phyloP scores from a whole-genome alignment of 345 rosid genomes.

The Salix brachista region DNA sequence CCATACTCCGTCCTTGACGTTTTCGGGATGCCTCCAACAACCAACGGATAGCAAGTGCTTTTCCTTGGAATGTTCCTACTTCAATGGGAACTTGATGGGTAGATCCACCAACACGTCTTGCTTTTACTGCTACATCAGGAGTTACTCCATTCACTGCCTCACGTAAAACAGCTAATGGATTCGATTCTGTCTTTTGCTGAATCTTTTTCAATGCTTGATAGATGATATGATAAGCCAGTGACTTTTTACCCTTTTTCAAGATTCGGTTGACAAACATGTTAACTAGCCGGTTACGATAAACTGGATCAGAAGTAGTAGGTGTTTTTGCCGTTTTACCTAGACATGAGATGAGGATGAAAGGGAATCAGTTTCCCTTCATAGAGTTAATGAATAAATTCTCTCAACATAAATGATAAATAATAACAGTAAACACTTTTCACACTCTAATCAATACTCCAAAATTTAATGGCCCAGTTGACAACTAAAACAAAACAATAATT shows the following conservation, averaged over 20 bases:
- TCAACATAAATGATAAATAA: background rate
- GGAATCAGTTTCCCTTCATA: background rate
- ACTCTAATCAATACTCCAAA: background rate
- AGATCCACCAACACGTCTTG: slow-evolving; percentile 15
- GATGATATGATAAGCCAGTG: slow-evolving; percentile 15
- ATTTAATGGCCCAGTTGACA: background rate
- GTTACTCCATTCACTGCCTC: slow-evolving; percentile 12
- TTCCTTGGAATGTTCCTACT: slow-evolving; percentile 5
- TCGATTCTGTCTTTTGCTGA: slow-evolving; percentile 8
- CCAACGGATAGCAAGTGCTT: slow-evolving; percentile 21
- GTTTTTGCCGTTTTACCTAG: background rate
- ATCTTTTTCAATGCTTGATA: slow-evolving; percentile 18
- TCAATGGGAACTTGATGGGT: slow-evolving; percentile 20
- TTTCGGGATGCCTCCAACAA: slow-evolving; percentile 18
- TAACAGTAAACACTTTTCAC: background rate
- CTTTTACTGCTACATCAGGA: slow-evolving; percentile 16
- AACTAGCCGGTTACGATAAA: slow-evolving; percentile 22
- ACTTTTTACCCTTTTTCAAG: slow-evolving; percentile 19
- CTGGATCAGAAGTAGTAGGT: slow-evolving; percentile 16
- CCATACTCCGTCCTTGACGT: slow-evolving; percentile 15
- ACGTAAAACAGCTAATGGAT: slow-evolving; percentile 17
- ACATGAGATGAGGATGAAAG: background rate
- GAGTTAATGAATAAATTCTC: background rate
- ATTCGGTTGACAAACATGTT: slow-evolving; percentile 17
- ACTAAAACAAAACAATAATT: no score